These are phyloP conservation scores for Wickerhamomyces sp. DNA, from an alignment of 1,139 yeast species.

Conservation along the genomic window DNA sequence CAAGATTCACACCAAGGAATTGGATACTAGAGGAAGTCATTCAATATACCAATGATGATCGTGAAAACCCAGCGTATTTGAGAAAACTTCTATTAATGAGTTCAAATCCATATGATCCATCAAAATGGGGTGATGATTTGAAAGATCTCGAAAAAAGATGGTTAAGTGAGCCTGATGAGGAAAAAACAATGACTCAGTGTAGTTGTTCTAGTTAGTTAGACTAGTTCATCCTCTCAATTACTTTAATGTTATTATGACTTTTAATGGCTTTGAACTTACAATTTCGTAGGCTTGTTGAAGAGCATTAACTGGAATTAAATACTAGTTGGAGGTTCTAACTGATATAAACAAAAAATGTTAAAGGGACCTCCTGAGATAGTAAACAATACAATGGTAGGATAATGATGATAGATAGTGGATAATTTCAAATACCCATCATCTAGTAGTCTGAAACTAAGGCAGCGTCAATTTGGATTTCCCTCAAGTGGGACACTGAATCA, in stretches of 20 bases:
- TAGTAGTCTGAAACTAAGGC: background rate
- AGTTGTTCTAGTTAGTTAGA: slow-evolving; percentile 52
- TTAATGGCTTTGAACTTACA: too few species aligned
- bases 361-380: too few species aligned
- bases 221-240: background rate
- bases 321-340: too few species aligned
- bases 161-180: slow-evolving; percentile 42
- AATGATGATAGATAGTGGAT: too few species aligned
- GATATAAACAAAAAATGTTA: too few species aligned
- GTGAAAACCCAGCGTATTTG: slow-evolving; percentile 34
- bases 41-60: slow-evolving; percentile 30
- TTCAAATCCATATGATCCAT: slow-evolving; percentile 52
- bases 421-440: too few species aligned
- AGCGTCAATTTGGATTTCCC: background rate
- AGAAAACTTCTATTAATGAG: slow-evolving; percentile 58
- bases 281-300: too few species aligned
- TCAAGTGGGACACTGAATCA: background rate
- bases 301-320: too few species aligned
- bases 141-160: slow-evolving; percentile 54
- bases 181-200: slow-evolving; percentile 55
- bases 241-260: background rate
- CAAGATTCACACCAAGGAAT: slow-evolving; percentile 75
- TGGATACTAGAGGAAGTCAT: slow-evolving; percentile 89
- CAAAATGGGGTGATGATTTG: slow-evolving; percentile 59
- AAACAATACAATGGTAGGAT: too few species aligned